Conservation (phyloP, 306 rosid genomes). For the Spatholobus suberectus region DNA sequence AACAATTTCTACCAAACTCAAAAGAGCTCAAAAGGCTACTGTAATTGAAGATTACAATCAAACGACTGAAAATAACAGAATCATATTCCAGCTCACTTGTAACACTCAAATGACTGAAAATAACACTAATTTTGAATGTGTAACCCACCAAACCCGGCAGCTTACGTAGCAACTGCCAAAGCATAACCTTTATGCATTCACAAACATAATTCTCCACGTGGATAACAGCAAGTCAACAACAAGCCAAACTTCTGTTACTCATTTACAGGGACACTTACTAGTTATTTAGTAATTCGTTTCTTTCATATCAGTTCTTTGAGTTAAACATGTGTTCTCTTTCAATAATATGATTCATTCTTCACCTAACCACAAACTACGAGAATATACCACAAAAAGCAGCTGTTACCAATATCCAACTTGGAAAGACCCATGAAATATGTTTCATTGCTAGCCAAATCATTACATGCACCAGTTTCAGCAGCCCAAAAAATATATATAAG, state of each 20-base stretch:
- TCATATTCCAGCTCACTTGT: neutral
- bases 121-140: neutral
- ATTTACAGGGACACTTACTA: neutral
- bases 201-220: neutral
- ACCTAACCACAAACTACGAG: neutral
- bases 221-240: neutral
- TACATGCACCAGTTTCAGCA: constrained; percentile 9
- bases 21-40: neutral
- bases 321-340: neutral
- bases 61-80: neutral
- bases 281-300: neutral
- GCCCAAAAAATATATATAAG: neutral
- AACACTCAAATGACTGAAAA: neutral
- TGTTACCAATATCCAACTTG: neutral
- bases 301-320: neutral
- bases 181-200: neutral
- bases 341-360: neutral
- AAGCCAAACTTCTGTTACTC: neutral
- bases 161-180: neutral
- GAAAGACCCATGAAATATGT: neutral
- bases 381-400: neutral
- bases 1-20: neutral
- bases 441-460: constrained; percentile 11
- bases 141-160: neutral
- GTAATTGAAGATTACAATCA: neutral